These are phyloP conservation scores for Trichoderma erinaceum DNA, from an alignment of 495 filamentous ascomycete species.

Conservation along the genomic window DNA sequence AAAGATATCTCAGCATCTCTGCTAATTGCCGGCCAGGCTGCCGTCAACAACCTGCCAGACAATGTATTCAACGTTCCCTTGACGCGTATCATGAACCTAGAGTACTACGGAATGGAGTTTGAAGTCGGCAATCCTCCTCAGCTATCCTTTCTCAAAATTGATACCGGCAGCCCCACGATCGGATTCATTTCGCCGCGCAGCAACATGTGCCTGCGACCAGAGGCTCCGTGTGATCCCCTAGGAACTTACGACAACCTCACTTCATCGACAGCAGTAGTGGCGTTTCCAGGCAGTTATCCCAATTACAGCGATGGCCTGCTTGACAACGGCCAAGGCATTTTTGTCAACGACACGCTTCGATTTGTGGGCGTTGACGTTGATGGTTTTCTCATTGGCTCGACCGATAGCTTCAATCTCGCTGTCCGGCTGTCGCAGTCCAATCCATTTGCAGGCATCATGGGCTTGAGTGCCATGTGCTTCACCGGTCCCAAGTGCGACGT, in stretches of 20 bases:
- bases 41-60: background rate
- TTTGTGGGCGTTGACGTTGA: background rate
- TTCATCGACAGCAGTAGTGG: background rate
- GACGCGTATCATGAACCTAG: background rate
- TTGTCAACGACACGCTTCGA: background rate
- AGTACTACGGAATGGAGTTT: constrained; percentile 2
- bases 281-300: background rate
- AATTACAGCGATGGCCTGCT: background rate
- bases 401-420: background rate
- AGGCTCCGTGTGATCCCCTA: background rate
- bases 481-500: background rate
- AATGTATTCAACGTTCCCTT: background rate
- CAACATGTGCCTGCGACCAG: background rate
- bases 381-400: background rate
- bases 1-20: background rate
- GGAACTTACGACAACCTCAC: background rate
- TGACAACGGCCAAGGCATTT: background rate
- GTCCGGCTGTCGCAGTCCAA: background rate
- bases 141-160: background rate
- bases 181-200: background rate
- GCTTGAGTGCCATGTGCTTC: background rate
- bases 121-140: background rate
- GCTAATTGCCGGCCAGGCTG: background rate
- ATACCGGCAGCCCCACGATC: background rate
- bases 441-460: background rate